A percentile compares a stretch with the other conserved stretches of the same genome.
Evolutionary conservation across 352 stramenopile genomes (phyloP).

Genomic region (Globisporangium echinulatum): DNA sequence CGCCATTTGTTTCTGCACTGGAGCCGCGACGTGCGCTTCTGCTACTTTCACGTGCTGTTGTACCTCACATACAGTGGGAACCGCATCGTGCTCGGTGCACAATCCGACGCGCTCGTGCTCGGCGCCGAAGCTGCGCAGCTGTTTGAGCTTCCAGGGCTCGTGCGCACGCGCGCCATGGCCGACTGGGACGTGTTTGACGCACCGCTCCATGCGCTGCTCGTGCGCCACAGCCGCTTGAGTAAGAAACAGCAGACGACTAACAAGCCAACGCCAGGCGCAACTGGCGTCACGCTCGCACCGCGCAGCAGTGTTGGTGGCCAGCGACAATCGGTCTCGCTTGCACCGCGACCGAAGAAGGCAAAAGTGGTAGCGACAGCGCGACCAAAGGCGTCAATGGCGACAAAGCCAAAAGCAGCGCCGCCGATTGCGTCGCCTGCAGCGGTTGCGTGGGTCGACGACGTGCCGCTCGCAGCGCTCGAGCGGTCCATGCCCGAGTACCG

Average conservation of each 20-base stretch:
- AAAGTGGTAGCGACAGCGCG: too few species aligned
- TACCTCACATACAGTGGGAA: slow-evolving; percentile 80
- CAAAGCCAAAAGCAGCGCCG: not conserved
- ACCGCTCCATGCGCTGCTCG: slow-evolving; percentile 48
- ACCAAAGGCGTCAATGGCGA: too few species aligned
- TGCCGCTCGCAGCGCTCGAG: slow-evolving; percentile 33
- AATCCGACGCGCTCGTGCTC: slow-evolving; percentile 70
- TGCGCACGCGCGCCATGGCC: slow-evolving; percentile 23
- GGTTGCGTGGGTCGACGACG: slow-evolving; percentile 10
- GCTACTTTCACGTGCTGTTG: slow-evolving; percentile 73
- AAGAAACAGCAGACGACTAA: slow-evolving; percentile 8
- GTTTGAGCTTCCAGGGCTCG: slow-evolving; percentile 68
- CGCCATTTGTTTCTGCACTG: slow-evolving; percentile 73
- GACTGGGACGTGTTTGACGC: slow-evolving; percentile 63
- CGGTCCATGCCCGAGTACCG: slow-evolving; percentile 65
- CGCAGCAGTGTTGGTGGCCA: too few species aligned
- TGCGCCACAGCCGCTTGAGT: slow-evolving; percentile 34
- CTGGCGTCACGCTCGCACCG: too few species aligned
- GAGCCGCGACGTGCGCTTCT: slow-evolving; percentile 80
- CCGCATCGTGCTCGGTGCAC: slow-evolving; percentile 59
- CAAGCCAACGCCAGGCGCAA: slow-evolving; percentile 1
- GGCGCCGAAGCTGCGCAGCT: slow-evolving; percentile 47
- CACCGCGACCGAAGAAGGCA: too few species aligned
- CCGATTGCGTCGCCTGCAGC: not conserved
- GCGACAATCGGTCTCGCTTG: too few species aligned